Evolutionary conservation across 495 filamentous ascomycete species (phyloP), one percentile per base, ranked within the genome.

Genomic region (Tuber brumale): DNA sequence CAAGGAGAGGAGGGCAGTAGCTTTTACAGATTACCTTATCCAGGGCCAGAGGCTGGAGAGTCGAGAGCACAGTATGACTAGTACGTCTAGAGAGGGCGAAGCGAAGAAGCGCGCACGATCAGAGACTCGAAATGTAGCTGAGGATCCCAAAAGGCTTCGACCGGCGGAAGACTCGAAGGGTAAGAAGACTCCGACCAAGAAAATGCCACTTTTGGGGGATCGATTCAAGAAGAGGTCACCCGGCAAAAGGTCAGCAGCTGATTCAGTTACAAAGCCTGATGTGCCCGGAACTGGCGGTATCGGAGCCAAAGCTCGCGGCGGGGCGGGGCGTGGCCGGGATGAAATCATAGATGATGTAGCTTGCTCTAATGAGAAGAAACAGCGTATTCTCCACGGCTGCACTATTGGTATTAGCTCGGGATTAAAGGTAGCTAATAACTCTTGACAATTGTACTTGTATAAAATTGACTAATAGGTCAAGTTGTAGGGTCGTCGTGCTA

Each of bases 1-100:
- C n/a, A 84, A 85, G 70, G 82, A 80, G 48, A 88, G 88, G n/a
- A 84, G 86, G 74, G 86, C 82, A 77, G 86, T 88, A 71, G 82
- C 86, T 21, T 89, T 89, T 69, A 84, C 79, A 27, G 74, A 80
- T 57, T 86, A 85, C 76, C 77, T 79, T 14, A 72, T 82, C 14
- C 45, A 48, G 27, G 69, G 39, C 37, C 69, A 73, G 45, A 78
- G 75, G 43, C 66, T 37, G 43, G 77, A 72, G 23, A 69, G 72
- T 45, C 69, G 48, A 14, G 70, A 66, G 31, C 71, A 72, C 37
- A 70, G 44, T 31, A 72, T 43, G 5, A 23, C 39, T 44, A 3
- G 16, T n/a, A 35, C 19, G 23, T 2, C 39, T 31, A 16, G 27
- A 6, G 42, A 43, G 19, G n/a, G 42, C 19, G 42, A 27, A 39